These are phyloP conservation scores for Collybia nuda DNA, from an alignment of 768 basidiomycete species.

Conservation along the genomic window DNA sequence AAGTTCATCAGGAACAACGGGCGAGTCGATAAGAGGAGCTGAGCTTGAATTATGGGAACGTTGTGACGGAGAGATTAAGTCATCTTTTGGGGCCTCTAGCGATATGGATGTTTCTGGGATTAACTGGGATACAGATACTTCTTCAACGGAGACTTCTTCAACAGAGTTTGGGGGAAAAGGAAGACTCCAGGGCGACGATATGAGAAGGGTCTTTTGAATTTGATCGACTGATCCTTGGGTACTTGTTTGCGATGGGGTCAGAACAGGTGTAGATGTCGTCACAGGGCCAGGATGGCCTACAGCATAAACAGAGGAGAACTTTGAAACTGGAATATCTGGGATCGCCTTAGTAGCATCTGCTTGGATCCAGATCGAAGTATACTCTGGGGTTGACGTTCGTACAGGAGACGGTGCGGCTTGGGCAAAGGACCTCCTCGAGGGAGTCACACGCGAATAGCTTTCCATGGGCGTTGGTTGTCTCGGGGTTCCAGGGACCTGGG, in stretches of 20 bases:
- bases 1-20: not conserved
- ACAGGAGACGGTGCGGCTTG: too few relatives aligned
- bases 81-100: not conserved
- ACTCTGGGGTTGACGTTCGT: too few relatives aligned
- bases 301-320: too few relatives aligned
- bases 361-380: too few relatives aligned
- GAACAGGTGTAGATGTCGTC: too few relatives aligned
- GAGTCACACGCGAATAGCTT: too few relatives aligned
- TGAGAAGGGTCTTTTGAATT: not conserved
- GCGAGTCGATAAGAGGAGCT: not conserved
- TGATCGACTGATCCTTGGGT: not conserved
- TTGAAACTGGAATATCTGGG: too few relatives aligned
- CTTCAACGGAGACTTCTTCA: too few relatives aligned
- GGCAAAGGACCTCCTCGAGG: too few relatives aligned
- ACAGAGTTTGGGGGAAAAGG: not conserved
- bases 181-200: not conserved
- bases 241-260: not conserved
- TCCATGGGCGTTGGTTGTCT: too few relatives aligned
- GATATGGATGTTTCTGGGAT: constrained; percentile 6
- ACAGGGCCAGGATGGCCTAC: not conserved
- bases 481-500: too few relatives aligned
- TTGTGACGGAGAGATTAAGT: not conserved
- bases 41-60: not conserved
- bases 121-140: constrained; percentile 7
- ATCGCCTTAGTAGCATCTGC: too few relatives aligned